Conservation (phyloP, 1,284 basidiomycete species). For the Leucoagaricus sp. region DNA sequence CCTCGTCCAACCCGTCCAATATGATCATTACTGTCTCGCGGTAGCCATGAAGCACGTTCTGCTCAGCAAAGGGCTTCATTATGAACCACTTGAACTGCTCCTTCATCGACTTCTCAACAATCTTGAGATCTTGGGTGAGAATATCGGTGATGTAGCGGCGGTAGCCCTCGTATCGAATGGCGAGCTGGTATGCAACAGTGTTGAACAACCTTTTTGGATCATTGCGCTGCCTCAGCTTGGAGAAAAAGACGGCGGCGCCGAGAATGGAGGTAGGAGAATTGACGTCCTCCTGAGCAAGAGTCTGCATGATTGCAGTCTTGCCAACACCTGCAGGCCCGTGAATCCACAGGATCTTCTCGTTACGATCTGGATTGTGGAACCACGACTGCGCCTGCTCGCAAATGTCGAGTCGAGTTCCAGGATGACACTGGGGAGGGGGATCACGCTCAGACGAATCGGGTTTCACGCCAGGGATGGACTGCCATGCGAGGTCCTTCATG, state of each 20-base stretch:
- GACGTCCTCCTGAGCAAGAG: neutral
- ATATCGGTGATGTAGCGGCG: neutral
- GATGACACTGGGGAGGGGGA: too few relatives aligned
- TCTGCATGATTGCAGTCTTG: slow-evolving; percentile 4
- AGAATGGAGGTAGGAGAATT: neutral
- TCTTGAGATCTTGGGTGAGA: neutral
- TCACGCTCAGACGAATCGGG: too few relatives aligned
- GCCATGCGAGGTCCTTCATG: too few relatives aligned
- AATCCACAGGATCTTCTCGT: neutral
- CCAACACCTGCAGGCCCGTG: neutral
- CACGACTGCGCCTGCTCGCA: too few relatives aligned
- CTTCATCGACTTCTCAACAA: neutral
- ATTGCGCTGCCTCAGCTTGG: neutral
- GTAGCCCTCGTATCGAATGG: neutral
- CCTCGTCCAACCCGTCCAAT: slow-evolving; percentile 7
- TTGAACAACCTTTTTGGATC: neutral
- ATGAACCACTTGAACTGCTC: slow-evolving; percentile 9
- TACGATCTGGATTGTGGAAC: neutral
- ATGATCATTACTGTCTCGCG: neutral
- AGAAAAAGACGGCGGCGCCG: neutral
- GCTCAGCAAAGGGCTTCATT: neutral
- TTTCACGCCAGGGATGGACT: too few relatives aligned
- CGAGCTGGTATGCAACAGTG: neutral
- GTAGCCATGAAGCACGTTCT: neutral
- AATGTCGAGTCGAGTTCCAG: too few relatives aligned